Percentiles rank a stretch among this genome's conserved stretches.
These are phyloP conservation scores for Huntiella savannae DNA, from an alignment of 2,329 filamentous ascomycete species.

Conservation along the genomic window DNA sequence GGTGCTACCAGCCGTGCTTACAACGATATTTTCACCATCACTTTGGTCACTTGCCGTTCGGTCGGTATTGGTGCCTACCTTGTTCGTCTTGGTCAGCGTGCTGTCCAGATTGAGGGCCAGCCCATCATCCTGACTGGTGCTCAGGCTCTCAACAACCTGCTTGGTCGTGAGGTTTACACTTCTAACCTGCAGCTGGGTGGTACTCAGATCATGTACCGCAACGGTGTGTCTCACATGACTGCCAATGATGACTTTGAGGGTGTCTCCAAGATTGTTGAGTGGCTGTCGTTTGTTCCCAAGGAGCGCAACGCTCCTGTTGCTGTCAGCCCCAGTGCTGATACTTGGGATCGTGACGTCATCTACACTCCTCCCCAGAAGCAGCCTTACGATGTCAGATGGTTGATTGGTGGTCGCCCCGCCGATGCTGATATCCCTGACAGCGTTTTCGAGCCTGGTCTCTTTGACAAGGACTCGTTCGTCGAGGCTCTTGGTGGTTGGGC, in stretches of 20 bases:
- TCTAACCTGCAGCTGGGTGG: conserved; percentile 98
- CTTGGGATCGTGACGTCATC: conserved; percentile 80
- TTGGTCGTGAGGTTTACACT: conserved; percentile 95
- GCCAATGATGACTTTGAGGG: conserved; percentile 94
- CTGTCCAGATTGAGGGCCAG: conserved; percentile 96
- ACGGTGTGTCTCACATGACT: conserved; percentile 98
- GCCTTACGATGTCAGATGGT: conserved; percentile 79
- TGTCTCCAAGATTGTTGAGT: conserved; percentile 93
- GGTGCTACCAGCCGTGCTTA: conserved; percentile 94
- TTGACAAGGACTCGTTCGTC: conserved; percentile 92
- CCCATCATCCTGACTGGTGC: conserved; percentile 97
- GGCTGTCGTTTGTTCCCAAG: conserved; percentile 94
- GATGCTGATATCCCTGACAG: conserved; percentile 43
- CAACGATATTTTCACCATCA: conserved; percentile 97
- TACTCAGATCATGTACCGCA: conserved; percentile 99
- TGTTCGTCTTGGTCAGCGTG: conserved; percentile 92
- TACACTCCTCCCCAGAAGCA: conserved; percentile 64
- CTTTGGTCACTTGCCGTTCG: conserved; percentile 90
- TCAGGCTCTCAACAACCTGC: conserved; percentile 90
- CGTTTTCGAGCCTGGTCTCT: conserved; percentile 68
- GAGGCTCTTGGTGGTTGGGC: conserved; percentile 96
- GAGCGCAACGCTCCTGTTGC: conserved; percentile 85
- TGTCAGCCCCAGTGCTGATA: conserved; percentile 68
- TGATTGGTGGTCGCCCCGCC: conserved; percentile 57
- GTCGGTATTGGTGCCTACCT: conserved; percentile 99